Base-by-base conservation (phyloP, 306 rosid species). In the Medicago arabica region DNA sequence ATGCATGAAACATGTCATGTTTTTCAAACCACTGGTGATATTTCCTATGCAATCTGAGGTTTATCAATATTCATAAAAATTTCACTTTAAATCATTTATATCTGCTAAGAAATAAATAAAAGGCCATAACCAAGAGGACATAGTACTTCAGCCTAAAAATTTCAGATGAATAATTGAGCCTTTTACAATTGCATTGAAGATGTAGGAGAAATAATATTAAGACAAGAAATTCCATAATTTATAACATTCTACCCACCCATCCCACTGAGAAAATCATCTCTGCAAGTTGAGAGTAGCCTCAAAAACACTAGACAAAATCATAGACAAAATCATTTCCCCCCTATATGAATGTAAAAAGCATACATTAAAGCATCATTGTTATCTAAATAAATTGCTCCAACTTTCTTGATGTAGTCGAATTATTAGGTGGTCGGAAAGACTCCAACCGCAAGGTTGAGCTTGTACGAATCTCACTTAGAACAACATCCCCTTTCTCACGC, bases 351-450 rank as follows among this genome's bases (percentile, higher is more conserved):
- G 76, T 55, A 51, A 83, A 72, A 79, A 70, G 83, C 80, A 83
- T 86, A 74, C 89, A 87, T 80, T 63, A 85, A 85, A 88, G 89
- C 89, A 88, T 85, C 90, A 80, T 80, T 83, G 67, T 58, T 47
- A 81, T 82, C 92, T 87, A 85, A 81, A 95, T 78, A 85, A 95
- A 92, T 9, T 85, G 83, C 77, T 92, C 97, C 67, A 92, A 86
- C 66, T 85, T 88, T 50, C 74, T 87, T 66, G 97, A 89, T 61
- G 16, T 84, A 25, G 11, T 36, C 6, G 92, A 86, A 39, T 85
- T 69, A 0, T 86, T 71, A 0, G 91, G 88, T 46, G 90, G 93
- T 81, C 77, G 88, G 81, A 92, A 92, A 78, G 78, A 67, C 72
- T 90, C 96, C 79, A 89, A 81, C 68, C 4, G 82, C 86, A 95